Conservation (phyloP, 768 basidiomycete species). For the Rhodosporidiobolus odoratus region DNA sequence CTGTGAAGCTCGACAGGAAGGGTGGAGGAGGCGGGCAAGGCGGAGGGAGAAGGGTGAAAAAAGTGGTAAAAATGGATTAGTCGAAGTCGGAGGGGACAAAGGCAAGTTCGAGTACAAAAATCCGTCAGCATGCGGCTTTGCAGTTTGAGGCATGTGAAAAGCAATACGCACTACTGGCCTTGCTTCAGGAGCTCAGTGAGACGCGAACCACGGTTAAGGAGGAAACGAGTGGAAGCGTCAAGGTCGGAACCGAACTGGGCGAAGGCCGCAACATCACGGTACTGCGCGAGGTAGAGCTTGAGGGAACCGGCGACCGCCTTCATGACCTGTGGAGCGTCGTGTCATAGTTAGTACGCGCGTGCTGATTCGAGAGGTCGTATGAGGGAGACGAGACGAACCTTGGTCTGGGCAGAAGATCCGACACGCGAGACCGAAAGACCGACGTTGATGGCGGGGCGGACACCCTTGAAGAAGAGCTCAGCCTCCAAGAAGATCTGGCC, state of each 20-base stretch:
- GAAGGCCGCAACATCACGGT: conserved; percentile 99
- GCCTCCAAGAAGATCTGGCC: conserved; percentile 96
- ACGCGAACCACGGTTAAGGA: conserved; percentile 93
- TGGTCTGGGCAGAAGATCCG: conserved; percentile 99
- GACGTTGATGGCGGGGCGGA: conserved; percentile 99
- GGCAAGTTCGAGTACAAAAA: neutral
- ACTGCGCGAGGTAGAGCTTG: conserved; percentile 99
- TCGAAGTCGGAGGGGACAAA: too few relatives aligned
- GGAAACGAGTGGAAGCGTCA: conserved; percentile 98
- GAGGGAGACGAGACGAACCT: conserved; percentile 47
- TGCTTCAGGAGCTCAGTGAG: conserved; percentile 88
- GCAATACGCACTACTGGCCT: conserved; percentile 58
- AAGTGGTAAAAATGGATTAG: too few relatives aligned
- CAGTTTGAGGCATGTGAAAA: neutral
- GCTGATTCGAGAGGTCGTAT: neutral
- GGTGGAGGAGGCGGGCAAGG: too few relatives aligned
- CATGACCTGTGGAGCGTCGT: conserved; percentile 76
- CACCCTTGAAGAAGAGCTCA: conserved; percentile 99
- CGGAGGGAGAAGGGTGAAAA: too few relatives aligned
- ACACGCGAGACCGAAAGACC: conserved; percentile 99
- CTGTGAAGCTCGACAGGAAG: too few relatives aligned
- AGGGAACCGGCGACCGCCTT: conserved; percentile 99
- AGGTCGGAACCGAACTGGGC: conserved; percentile 99
- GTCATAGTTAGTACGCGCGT: neutral
- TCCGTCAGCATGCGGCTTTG: neutral